These are phyloP conservation scores for Prunus persica DNA, from an alignment of 306 rosid genomes.

Conservation along the genomic window DNA sequence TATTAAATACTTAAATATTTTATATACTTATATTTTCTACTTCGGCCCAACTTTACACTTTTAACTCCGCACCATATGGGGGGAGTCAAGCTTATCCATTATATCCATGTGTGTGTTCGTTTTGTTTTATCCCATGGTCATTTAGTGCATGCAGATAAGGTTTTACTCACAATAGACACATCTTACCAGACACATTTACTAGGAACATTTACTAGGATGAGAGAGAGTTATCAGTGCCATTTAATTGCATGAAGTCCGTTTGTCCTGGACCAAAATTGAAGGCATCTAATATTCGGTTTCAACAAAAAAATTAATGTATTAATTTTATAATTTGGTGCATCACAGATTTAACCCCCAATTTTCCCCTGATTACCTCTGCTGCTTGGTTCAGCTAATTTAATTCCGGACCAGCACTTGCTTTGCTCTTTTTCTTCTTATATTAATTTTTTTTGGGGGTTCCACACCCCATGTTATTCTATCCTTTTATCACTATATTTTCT, in stretches of 20 bases:
- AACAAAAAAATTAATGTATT: no score
- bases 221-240: background rate
- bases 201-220: background rate
- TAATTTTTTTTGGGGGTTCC: background rate
- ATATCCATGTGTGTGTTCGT: background rate
- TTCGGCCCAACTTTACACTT: no score
- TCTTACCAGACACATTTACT: background rate
- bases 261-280: background rate
- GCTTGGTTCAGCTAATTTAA: no score
- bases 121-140: background rate
- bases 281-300: background rate
- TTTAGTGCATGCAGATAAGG: slow-evolving; percentile 3
- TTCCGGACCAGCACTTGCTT: no score
- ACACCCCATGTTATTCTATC: background rate
- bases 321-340: no score
- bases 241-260: background rate
- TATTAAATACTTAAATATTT: no score
- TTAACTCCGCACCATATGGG: no score
- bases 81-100: background rate
- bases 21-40: no score
- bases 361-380: no score
- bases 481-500: background rate
- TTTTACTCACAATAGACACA: background rate
- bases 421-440: background rate
- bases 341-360: no score